These are phyloP conservation scores for Metarhizium sp. DNA, from an alignment of 2,329 filamentous ascomycete genomes.

Conservation along the genomic window DNA sequence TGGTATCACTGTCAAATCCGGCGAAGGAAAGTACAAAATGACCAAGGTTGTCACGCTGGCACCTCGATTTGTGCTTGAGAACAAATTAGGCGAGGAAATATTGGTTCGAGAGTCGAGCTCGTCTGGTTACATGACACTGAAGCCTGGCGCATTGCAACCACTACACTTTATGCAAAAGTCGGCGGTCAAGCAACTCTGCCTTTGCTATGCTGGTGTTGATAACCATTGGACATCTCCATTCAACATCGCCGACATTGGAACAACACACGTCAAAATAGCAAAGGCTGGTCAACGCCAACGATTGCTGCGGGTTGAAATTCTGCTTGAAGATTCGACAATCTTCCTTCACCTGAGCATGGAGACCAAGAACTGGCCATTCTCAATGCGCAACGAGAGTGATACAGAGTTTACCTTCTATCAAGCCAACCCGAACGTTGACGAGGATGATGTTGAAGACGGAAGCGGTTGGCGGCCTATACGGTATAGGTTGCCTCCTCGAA, in stretches of 20 bases:
- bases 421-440: constrained; percentile 83
- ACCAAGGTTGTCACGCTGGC: constrained; percentile 91
- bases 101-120: constrained; percentile 88
- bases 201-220: constrained; percentile 89
- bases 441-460: constrained; percentile 74
- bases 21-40: constrained; percentile 95
- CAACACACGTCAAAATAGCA: constrained; percentile 85
- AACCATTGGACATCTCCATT: constrained; percentile 98
- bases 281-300: constrained; percentile 84
- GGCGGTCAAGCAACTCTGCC: constrained; percentile 75
- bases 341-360: constrained; percentile 88
- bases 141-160: constrained; percentile 70
- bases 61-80: constrained; percentile 88
- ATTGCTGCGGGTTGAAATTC: constrained; percentile 75
- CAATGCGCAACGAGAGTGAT: constrained; percentile 97
- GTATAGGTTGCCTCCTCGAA: constrained; percentile 84
- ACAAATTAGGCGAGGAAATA: constrained; percentile 81
- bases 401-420: constrained; percentile 96
- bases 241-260: constrained; percentile 92
- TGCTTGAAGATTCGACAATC: constrained; percentile 88
- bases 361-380: constrained; percentile 95
- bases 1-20: constrained; percentile 79
- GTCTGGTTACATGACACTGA: constrained; percentile 70
- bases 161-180: constrained; percentile 83
- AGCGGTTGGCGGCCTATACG: constrained; percentile 88